Percentiles rank a stretch among this genome's conserved stretches.
phyloP scores from a whole-genome alignment of 108 stramenopile species.

The Nitzschia palea region DNA sequence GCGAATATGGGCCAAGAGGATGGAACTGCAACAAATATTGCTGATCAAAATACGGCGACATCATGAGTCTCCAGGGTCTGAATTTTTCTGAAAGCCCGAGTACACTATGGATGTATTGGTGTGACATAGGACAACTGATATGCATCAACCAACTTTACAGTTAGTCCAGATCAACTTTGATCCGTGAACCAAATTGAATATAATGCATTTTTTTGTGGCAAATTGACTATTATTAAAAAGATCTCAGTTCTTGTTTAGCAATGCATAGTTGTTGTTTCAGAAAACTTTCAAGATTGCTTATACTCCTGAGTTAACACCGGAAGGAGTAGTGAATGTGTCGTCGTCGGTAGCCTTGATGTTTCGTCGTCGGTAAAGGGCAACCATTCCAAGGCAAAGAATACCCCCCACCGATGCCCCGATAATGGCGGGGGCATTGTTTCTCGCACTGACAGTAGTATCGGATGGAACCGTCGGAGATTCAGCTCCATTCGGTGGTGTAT shows the following conservation, averaged over 20 bases:
- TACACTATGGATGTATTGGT: too few relatives aligned
- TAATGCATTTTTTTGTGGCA: too few relatives aligned
- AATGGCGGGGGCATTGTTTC: slow-evolving; percentile 6
- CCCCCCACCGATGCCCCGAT: slow-evolving; percentile 21
- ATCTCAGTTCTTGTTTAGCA: too few relatives aligned
- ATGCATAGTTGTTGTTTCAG: too few relatives aligned
- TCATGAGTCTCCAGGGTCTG: background rate
- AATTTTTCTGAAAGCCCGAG: too few relatives aligned
- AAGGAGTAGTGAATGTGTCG: background rate
- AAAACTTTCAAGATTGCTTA: too few relatives aligned
- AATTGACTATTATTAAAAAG: too few relatives aligned
- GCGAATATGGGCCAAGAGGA: slow-evolving; percentile 8
- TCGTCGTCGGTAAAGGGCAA: slow-evolving; percentile 14
- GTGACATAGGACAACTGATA: too few relatives aligned
- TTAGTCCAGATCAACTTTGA: too few relatives aligned
- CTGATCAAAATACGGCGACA: background rate
- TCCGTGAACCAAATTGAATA: too few relatives aligned
- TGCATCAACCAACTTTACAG: too few relatives aligned
- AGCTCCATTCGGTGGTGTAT: background rate
- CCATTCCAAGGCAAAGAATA: slow-evolving; percentile 7
- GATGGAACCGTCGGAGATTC: background rate
- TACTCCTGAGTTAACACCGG: background rate
- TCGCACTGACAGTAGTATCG: background rate
- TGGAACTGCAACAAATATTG: background rate
- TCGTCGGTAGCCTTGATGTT: slow-evolving; percentile 6